Evolutionary conservation across 305 asterid genomes (phyloP).

Genomic region (Petunia hybrid): DNA sequence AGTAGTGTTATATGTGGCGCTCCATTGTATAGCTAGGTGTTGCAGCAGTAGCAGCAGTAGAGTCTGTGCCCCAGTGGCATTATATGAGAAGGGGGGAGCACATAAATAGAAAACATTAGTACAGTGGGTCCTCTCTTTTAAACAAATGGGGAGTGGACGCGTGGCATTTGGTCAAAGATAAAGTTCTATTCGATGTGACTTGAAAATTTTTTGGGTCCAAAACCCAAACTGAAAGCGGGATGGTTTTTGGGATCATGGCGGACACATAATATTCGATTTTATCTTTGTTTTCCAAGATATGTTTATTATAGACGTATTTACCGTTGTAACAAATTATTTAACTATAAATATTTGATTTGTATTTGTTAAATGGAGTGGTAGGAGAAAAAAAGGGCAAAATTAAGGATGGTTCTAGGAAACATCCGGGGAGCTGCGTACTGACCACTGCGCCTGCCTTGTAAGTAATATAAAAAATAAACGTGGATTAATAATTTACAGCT

Average conservation of each 20-base stretch:
- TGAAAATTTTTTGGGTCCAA: slow-evolving; percentile 15
- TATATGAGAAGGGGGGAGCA: slow-evolving; percentile 23
- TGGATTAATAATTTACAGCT: slow-evolving; percentile 9
- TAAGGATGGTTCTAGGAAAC: slow-evolving; percentile 53
- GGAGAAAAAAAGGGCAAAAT: neutral
- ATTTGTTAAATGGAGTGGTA: neutral
- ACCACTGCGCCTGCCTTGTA: slow-evolving; percentile 8
- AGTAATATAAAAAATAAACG: neutral
- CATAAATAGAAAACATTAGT: slow-evolving; percentile 43
- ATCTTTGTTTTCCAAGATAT: neutral
- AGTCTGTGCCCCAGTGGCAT: neutral
- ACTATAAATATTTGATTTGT: neutral
- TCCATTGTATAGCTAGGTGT: neutral
- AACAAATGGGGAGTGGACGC: slow-evolving; percentile 49
- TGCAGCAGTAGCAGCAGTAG: neutral
- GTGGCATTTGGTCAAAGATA: slow-evolving; percentile 56
- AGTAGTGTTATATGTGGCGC: slow-evolving; percentile 18
- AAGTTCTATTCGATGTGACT: slow-evolving; percentile 44
- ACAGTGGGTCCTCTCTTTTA: slow-evolving; percentile 46
- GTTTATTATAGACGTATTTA: neutral
- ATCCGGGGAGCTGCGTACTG: slow-evolving; percentile 28
- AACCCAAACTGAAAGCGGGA: slow-evolving; percentile 19
- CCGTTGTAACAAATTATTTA: slow-evolving; percentile 8
- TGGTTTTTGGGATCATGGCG: slow-evolving; percentile 31
- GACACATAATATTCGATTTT: slow-evolving; percentile 30